A percentile compares a stretch with the other conserved stretches of the same genome.
phyloP scores from a whole-genome alignment of 306 rosid genomes.

The Lotus japonicus region DNA sequence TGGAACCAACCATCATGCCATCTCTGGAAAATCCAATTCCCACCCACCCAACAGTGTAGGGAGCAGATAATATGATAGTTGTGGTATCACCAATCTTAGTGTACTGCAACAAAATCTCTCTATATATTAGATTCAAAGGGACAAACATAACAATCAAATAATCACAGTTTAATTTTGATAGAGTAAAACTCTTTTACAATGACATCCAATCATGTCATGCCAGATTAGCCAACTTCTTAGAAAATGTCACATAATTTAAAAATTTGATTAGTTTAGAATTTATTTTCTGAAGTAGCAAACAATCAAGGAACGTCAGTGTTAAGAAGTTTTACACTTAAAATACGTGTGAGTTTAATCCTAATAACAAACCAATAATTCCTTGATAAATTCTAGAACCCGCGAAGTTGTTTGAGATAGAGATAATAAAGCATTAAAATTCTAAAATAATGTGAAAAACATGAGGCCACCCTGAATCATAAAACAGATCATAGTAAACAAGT shows the following conservation, averaged over 20 bases:
- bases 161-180: neutral
- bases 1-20: constrained; percentile 92
- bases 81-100: constrained; percentile 52
- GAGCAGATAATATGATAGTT: constrained; percentile 75
- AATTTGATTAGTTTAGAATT: no score
- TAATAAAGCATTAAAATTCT: neutral
- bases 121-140: constrained; percentile 12
- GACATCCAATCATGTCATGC: no score
- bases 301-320: no score
- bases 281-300: no score
- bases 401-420: neutral
- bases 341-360: no score
- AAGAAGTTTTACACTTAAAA: no score
- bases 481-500: constrained; percentile 4
- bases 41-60: constrained; percentile 94
- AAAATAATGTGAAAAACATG: neutral
- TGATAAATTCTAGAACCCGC: neutral
- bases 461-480: neutral
- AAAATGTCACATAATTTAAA: no score
- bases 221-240: no score
- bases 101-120: constrained; percentile 44
- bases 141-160: neutral
- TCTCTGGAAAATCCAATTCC: constrained; percentile 88
- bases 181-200: no score
- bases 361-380: neutral